These are phyloP conservation scores for Dictyostelium firmibasis DNA, from an alignment of 78 protist species.

Conservation along the genomic window DNA sequence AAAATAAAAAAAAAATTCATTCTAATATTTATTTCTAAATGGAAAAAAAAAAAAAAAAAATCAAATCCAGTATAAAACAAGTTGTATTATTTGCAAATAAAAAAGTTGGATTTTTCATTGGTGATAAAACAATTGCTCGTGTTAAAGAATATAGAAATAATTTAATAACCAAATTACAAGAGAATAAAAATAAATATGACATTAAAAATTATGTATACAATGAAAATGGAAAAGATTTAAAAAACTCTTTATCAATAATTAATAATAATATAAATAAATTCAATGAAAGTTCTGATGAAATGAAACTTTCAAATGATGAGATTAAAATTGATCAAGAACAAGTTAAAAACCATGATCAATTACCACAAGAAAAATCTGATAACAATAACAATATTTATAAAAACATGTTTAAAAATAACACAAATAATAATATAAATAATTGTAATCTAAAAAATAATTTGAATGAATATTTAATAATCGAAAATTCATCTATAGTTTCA, in stretches of 20 bases:
- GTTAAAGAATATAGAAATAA: neutral
- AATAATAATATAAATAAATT: too few relatives aligned
- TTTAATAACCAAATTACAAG: neutral
- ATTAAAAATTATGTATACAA: neutral
- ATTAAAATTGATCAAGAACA: neutral
- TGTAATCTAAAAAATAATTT: neutral
- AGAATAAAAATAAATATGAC: neutral
- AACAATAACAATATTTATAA: neutral
- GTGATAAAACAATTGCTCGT: neutral
- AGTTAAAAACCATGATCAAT: neutral
- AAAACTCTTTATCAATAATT: neutral
- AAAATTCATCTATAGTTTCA: neutral
- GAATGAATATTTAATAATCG: neutral
- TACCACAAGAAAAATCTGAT: neutral
- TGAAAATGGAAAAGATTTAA: neutral
- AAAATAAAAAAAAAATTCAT: neutral
- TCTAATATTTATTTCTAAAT: neutral
- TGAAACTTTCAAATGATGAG: neutral
- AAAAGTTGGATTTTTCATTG: neutral
- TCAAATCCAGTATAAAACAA: constrained; percentile 7
- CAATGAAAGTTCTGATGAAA: neutral
- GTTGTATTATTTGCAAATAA: constrained; percentile 5
- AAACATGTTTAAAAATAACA: neutral
- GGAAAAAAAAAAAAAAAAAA: neutral
- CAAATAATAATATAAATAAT: neutral